These are phyloP conservation scores for Groenewaldozyma salmanticensis DNA, from an alignment of 805 yeast genomes.

Conservation along the genomic window DNA sequence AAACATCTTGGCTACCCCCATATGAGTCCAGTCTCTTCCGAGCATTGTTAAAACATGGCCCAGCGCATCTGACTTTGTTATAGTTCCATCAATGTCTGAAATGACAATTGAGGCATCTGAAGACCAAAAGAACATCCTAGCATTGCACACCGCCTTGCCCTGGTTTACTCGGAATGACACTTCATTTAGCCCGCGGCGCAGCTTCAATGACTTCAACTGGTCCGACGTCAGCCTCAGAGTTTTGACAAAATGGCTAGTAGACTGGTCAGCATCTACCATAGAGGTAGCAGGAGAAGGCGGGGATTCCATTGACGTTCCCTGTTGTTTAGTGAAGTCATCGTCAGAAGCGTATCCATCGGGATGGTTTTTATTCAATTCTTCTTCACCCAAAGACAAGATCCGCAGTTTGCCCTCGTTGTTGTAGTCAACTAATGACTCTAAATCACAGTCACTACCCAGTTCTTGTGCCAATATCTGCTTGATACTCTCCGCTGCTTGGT, in stretches of 20 bases:
- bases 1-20: slow-evolving; percentile 86
- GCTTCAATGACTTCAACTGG: slow-evolving; percentile 63
- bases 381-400: slow-evolving; percentile 17
- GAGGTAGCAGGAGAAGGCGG: slow-evolving; percentile 6
- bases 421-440: slow-evolving; percentile 23
- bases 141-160: slow-evolving; percentile 66
- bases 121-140: slow-evolving; percentile 78
- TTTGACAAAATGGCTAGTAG: slow-evolving; percentile 47
- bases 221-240: slow-evolving; percentile 87
- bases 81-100: slow-evolving; percentile 96
- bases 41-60: slow-evolving; percentile 91
- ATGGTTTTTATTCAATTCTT: slow-evolving; percentile 2
- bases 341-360: slow-evolving; percentile 11
- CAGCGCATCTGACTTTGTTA: slow-evolving; percentile 93
- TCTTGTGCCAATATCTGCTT: slow-evolving; percentile 70
- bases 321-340: slow-evolving; percentile 9
- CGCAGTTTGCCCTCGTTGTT: slow-evolving; percentile 28
- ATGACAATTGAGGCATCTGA: slow-evolving; percentile 81
- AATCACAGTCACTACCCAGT: slow-evolving; percentile 31
- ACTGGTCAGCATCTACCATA: slow-evolving; percentile 7
- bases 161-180: slow-evolving; percentile 70
- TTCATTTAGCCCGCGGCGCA: slow-evolving; percentile 72
- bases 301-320: slow-evolving; percentile 2
- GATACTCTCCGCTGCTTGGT: slow-evolving; percentile 65
- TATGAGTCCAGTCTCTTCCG: slow-evolving; percentile 97